Evolutionary conservation across 1,284 basidiomycete genomes (phyloP), one percentile per base, ranked within the genome.

Genomic region (Sporisorium iseilematis-ciliati): DNA sequence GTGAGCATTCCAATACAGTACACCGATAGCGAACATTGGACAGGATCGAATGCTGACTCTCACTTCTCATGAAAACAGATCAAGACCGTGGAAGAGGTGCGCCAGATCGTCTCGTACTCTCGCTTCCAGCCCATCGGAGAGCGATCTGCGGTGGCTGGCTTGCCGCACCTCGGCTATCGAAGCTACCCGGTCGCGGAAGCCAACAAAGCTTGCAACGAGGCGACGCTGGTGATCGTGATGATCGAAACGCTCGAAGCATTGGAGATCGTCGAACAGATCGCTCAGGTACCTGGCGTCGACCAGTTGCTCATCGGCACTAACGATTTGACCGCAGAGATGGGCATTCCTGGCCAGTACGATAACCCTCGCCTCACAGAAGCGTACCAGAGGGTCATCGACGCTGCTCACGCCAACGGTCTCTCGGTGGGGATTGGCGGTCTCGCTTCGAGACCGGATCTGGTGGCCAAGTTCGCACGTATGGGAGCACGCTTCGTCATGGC

Each of bases 191-290:
- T 41, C 38, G 51, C 23, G 7, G 11, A 53, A 41, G 51, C 51
- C n/a, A 53, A 53, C 51, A 41, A 25, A 42, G 51, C 51, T 5
- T 53, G 51, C 35, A 53, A 53, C 51, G 51, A 53, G 2, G 51
- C 51, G 5, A 53, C 51, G 4, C 51, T 53, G 35, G 51, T 53
- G 20, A 53, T 53, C 41, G 51, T 53, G 38, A 53, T 53, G 51
- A 53, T 53, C 35, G 51, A 53, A 23, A 53, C 51, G 20, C 38
- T 53, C 35, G 38, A 53, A 26, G 51, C 51, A 20, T 21, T 53
- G 11, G 51, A 53, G 25, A 41, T 23, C 23, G 51, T 53, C 35
- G 51, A 53, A 1, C n/a, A 53, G 51, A 53, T 53, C 10, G 51
- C 51, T 18, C 35, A 53, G 18, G 51, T 53, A 4, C 51, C 51